Evolutionary conservation across 2,329 filamentous ascomycete species (phyloP).

Genomic region (Paraphoma sp.): DNA sequence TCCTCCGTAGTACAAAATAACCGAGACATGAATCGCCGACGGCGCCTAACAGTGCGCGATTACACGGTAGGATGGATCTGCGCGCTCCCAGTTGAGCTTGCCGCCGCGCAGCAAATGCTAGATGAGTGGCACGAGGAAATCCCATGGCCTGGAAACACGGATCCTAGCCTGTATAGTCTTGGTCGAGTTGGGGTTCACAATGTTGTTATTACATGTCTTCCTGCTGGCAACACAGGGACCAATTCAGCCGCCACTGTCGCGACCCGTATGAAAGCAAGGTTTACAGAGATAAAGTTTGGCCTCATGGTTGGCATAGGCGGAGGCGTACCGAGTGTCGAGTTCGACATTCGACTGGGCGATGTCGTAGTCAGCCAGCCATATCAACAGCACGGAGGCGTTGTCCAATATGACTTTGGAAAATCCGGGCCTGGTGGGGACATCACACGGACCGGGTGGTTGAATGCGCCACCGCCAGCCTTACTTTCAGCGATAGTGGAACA

Average conservation of each 20-base stretch:
- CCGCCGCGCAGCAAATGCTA: constrained; percentile 19
- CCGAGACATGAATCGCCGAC: not conserved
- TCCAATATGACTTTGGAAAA: constrained; percentile 11
- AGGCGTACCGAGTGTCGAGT: constrained; percentile 1
- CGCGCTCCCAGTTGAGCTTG: constrained; percentile 37
- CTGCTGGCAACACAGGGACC: constrained; percentile 35
- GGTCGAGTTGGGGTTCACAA: constrained; percentile 40
- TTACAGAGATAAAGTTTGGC: constrained; percentile 39
- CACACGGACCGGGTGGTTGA: constrained; percentile 11
- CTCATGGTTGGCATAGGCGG: constrained; percentile 53
- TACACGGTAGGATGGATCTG: constrained; percentile 44
- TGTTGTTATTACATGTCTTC: constrained; percentile 37
- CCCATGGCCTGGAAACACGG: constrained; percentile 11
- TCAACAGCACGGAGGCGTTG: constrained; percentile 5
- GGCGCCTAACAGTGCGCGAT: not conserved
- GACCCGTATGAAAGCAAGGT: constrained; percentile 33
- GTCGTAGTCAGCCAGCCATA: constrained; percentile 13
- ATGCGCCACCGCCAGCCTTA: constrained; percentile 7
- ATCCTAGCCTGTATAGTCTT: constrained; percentile 24
- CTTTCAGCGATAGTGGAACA: constrained; percentile 4
- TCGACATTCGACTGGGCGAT: constrained; percentile 5
- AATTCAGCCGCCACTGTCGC: constrained; percentile 37
- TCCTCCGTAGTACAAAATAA: too few species aligned
- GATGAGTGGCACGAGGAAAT: constrained; percentile 14
- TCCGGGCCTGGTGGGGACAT: not conserved